Conservation (phyloP, 148 eudicot species). For the Heliamphora exappendiculata region DNA sequence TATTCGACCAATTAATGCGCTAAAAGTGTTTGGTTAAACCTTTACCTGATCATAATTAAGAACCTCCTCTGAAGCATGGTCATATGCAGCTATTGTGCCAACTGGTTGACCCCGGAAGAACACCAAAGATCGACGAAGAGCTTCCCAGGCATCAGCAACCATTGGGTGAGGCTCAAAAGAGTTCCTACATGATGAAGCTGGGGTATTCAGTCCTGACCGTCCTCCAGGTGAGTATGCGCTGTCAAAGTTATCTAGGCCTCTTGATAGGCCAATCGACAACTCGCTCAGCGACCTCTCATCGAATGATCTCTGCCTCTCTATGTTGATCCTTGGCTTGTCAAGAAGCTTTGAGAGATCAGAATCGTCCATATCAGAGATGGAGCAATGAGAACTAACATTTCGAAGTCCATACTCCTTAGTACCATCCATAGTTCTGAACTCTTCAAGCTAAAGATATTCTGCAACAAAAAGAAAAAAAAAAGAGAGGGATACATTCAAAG, state of each 20-base stretch:
- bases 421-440: slow-evolving; percentile 44
- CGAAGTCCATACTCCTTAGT: slow-evolving; percentile 42
- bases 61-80: slow-evolving; percentile 96
- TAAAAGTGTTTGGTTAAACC: neutral
- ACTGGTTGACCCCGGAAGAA: slow-evolving; percentile 81
- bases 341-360: slow-evolving; percentile 71
- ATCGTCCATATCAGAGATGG: slow-evolving; percentile 82
- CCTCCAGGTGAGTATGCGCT: slow-evolving; percentile 71
- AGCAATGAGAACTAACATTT: slow-evolving; percentile 80
- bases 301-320: slow-evolving; percentile 86
- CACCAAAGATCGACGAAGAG: slow-evolving; percentile 83
- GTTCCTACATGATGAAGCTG: slow-evolving; percentile 81
- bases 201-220: slow-evolving; percentile 73
- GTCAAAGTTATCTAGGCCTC: slow-evolving; percentile 72
- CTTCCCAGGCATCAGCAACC: slow-evolving; percentile 99
- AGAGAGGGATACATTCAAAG: slow-evolving; percentile 10
- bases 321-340: slow-evolving; percentile 71
- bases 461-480: slow-evolving; percentile 4
- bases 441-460: slow-evolving; percentile 15
- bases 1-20: neutral
- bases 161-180: slow-evolving; percentile 98
- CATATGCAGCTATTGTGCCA: slow-evolving; percentile 91
- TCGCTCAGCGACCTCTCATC: slow-evolving; percentile 97
- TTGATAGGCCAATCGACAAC: slow-evolving; percentile 63
- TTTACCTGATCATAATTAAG: slow-evolving; percentile 91